phyloP scores from a whole-genome alignment of 352 stramenopile genomes.

The Phytophthora meadii region DNA sequence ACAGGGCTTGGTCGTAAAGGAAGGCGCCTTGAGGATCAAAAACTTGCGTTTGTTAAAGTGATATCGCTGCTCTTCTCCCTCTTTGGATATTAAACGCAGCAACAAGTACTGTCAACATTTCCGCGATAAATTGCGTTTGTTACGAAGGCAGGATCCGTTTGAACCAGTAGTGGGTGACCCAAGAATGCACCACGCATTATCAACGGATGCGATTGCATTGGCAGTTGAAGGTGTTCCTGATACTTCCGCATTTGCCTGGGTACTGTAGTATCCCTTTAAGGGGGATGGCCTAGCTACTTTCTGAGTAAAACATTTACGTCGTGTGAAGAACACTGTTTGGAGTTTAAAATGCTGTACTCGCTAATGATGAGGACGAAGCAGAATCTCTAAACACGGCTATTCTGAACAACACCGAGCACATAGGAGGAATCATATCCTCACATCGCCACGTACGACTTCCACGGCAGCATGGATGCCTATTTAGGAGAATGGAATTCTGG shows the following conservation, averaged over 20 bases:
- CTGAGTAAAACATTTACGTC: too few relatives aligned
- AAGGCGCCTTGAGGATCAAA: slow-evolving; percentile 37
- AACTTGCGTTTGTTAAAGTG: slow-evolving; percentile 28
- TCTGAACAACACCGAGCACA: too few relatives aligned
- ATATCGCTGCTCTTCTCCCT: slow-evolving; percentile 9
- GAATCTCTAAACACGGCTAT: too few relatives aligned
- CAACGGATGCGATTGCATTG: slow-evolving; percentile 2
- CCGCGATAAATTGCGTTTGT: slow-evolving; percentile 25
- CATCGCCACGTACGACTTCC: too few relatives aligned
- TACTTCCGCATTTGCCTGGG: slow-evolving; percentile 40
- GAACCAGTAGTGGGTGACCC: slow-evolving; percentile 36
- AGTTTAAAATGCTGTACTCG: neutral
- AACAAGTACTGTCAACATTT: slow-evolving; percentile 31
- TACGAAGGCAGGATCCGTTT: slow-evolving; percentile 32
- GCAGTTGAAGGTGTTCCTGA: slow-evolving; percentile 25
- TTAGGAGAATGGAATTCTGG: too few relatives aligned
- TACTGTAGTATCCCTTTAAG: too few relatives aligned
- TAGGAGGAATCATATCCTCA: too few relatives aligned
- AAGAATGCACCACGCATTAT: slow-evolving; percentile 61
- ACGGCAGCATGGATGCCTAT: too few relatives aligned
- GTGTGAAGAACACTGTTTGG: slow-evolving; percentile 20
- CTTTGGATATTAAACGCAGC: slow-evolving; percentile 41
- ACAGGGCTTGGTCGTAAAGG: slow-evolving; percentile 42
- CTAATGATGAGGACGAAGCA: too few relatives aligned
- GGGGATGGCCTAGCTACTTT: too few relatives aligned